Conservation (phyloP, 2,329 filamentous ascomycete genomes). For the Alternaria rosae region DNA sequence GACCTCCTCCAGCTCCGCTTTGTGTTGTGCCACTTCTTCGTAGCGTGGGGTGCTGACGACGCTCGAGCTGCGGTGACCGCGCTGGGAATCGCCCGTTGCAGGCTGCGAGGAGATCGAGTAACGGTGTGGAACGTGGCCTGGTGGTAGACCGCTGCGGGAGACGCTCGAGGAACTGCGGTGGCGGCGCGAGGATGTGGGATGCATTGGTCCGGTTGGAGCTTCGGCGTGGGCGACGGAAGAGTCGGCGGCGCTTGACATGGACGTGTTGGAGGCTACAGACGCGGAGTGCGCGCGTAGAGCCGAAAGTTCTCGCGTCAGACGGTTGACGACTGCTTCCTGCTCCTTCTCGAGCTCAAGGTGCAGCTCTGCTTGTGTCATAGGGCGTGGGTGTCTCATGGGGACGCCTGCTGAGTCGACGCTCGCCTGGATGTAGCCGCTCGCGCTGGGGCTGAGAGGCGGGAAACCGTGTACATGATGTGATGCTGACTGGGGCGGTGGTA, state of each 20-base stretch:
- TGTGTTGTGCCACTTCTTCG: conserved; percentile 54
- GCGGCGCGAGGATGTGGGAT: conserved; percentile 62
- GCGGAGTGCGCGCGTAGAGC: conserved; percentile 76
- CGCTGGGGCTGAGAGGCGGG: conserved; percentile 47
- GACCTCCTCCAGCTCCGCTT: conserved; percentile 57
- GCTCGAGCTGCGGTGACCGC: conserved; percentile 40
- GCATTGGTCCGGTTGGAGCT: conserved; percentile 56
- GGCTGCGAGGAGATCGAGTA: conserved; percentile 45
- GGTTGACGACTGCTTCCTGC: conserved; percentile 94
- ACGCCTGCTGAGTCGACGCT: conserved; percentile 58
- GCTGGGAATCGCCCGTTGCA: conserved; percentile 30
- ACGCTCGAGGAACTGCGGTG: conserved; percentile 65
- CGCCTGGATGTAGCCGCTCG: conserved; percentile 29
- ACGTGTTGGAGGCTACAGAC: conserved; percentile 65
- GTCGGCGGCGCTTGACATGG: conserved; percentile 53
- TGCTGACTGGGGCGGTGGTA: conserved; percentile 25
- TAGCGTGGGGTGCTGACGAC: conserved; percentile 50
- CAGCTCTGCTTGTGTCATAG: conserved; percentile 86
- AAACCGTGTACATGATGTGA: conserved; percentile 44
- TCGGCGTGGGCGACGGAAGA: conserved; percentile 52
- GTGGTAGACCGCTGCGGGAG: conserved; percentile 47
- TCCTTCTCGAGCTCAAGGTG: conserved; percentile 92
- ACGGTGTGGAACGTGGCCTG: conserved; percentile 33
- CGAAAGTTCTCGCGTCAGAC: conserved; percentile 86
- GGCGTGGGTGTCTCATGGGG: conserved; percentile 84